Conservation (phyloP, 2,329 filamentous ascomycete genomes). For the Nigrograna mackinnonii region DNA sequence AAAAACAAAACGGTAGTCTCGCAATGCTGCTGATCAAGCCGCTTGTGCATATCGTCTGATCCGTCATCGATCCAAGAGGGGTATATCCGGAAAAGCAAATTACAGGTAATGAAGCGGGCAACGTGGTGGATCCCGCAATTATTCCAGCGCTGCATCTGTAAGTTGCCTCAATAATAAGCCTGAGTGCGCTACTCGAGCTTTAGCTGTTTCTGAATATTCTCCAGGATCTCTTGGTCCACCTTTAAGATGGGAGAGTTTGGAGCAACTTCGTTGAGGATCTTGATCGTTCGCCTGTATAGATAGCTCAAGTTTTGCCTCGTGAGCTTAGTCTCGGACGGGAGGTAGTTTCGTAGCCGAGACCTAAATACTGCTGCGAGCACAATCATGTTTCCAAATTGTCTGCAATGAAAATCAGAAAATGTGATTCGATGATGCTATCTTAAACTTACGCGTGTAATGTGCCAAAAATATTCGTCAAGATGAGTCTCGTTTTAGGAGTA, state of each 20-base stretch:
- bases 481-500: slow-evolving; percentile 65
- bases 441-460: slow-evolving; percentile 89
- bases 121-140: not conserved
- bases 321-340: slow-evolving; percentile 25
- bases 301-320: slow-evolving; percentile 25
- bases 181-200: slow-evolving; percentile 18
- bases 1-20: no score
- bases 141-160: no score
- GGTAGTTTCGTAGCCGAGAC: slow-evolving; percentile 51
- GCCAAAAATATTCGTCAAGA: slow-evolving; percentile 95
- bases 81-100: not conserved
- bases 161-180: not conserved
- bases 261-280: slow-evolving; percentile 71
- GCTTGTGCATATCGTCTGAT: not conserved
- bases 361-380: slow-evolving; percentile 83
- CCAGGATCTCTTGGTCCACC: slow-evolving; percentile 75
- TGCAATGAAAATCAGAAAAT: slow-evolving; percentile 43
- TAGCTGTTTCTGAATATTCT: slow-evolving; percentile 38
- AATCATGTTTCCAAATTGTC: slow-evolving; percentile 95
- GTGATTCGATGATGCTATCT: slow-evolving; percentile 14
- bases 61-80: not conserved
- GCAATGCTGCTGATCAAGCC: no score
- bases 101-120: not conserved
- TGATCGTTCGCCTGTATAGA: slow-evolving; percentile 62
- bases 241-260: slow-evolving; percentile 75